Base-by-base conservation (phyloP, 805 yeast genomes). In the Pichia cephalocereana region DNA sequence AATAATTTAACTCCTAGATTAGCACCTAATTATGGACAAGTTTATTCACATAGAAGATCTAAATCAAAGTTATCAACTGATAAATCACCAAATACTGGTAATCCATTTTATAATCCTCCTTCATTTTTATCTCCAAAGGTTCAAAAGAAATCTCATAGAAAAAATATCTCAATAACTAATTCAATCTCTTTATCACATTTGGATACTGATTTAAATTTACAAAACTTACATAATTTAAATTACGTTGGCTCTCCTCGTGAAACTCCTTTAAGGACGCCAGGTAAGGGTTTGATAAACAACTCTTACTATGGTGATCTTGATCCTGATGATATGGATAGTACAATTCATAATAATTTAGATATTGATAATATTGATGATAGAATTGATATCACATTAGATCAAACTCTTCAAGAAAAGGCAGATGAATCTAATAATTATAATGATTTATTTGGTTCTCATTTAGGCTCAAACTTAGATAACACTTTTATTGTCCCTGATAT, bases 41-140 rank as follows among this genome's bases (percentile, higher is more conserved):
- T 34, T 34, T 15, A 27, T 42, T 17, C 45, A 15, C 59, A 59
- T 40, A 49, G 54, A 41, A 57, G 59, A 44, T 49, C 58, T 18
- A 60, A 54, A 41, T 53, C 59, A 7, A 54, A 48, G 38, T 44
- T 54, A 9, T 40, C 56, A 11, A 53, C 58, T 18, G 61, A 63
- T 40, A 65, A 61, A 53, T 68, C 73, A 1, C 72, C 74, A 18
- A 38, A 40, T 28, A 56, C 60, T 17, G 70, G 70, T 8, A 75
- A 74, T 53, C 79, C 79, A 10, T 75, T 74, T 57, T 74, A 73
- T 56, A 72, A 74, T 2, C 77, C 76, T 3, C 67, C 71, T 1
- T 54, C 71, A 8, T 71, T 71, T 43, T 46, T 71, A 41, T 69
- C 77, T 15, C 78, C 79, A 9, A 66, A 64, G 49, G 59, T 64